phyloP scores from a whole-genome alignment of 176 grass and related monocot genomes.

The Aegilops tauschii region DNA sequence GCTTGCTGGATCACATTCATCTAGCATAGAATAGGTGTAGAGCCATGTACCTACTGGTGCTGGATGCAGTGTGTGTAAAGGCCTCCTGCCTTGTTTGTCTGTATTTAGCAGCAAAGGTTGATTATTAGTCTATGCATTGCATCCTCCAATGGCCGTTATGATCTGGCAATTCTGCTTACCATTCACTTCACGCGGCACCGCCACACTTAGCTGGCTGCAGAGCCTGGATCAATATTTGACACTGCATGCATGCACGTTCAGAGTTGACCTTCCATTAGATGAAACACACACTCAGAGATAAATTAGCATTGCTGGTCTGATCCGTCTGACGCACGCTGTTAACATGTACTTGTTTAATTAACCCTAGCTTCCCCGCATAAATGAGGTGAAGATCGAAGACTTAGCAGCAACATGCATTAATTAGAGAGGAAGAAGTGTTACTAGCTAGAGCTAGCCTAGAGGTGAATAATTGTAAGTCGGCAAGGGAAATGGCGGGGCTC shows the following conservation, averaged over 20 bases:
- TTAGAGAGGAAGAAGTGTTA: background rate
- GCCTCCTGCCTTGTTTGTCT: conserved; percentile 1
- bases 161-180: background rate
- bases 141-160: background rate
- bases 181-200: conserved; percentile 21
- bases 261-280: conserved; percentile 27
- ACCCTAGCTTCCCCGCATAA: background rate
- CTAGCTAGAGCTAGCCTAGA: background rate
- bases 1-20: conserved; percentile 9
- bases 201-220: background rate
- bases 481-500: background rate
- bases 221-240: background rate
- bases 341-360: background rate
- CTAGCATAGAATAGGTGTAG: background rate
- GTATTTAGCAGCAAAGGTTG: conserved; percentile 30
- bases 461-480: background rate
- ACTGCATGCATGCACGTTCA: conserved; percentile 10
- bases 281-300: background rate
- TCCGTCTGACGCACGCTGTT: background rate
- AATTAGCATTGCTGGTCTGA: background rate
- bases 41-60: background rate
- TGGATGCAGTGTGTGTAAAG: conserved; percentile 14
- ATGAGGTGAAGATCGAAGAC: background rate
- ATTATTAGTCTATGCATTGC: background rate
- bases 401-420: background rate